Evolutionary conservation across 371 early-diverging fungal genomes (phyloP).

Genomic region (Chytridium lagenaria): DNA sequence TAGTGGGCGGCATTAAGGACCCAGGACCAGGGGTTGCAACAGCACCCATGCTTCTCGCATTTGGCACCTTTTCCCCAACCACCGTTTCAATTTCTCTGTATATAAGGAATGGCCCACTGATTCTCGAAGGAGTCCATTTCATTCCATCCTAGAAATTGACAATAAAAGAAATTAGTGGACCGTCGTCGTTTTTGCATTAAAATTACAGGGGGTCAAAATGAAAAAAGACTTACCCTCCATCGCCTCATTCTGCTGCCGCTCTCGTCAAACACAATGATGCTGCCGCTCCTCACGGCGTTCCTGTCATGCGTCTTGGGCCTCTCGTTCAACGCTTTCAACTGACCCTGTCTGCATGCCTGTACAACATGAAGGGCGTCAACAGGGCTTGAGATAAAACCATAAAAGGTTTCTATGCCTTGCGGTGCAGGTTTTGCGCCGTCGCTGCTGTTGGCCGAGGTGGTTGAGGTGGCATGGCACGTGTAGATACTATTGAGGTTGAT

Average conservation of each 20-base stretch:
- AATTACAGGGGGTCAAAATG: neutral
- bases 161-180: too few species aligned
- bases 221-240: conserved; percentile 22
- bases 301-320: conserved; percentile 2
- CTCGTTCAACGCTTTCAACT: neutral
- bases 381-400: conserved; percentile 77
- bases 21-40: neutral
- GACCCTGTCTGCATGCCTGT: conserved; percentile 75
- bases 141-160: conserved; percentile 10
- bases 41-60: neutral
- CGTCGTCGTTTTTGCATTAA: too few species aligned
- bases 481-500: neutral
- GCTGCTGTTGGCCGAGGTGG: neutral
- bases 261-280: conserved; percentile 23
- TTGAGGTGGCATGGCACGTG: neutral
- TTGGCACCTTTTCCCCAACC: too few species aligned
- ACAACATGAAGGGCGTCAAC: conserved; percentile 83
- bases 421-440: neutral
- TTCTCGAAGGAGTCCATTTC: conserved; percentile 21
- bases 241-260: conserved; percentile 15
- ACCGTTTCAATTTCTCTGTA: too few species aligned
- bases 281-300: conserved; percentile 8
- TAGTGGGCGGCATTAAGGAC: neutral
- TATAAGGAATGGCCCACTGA: conserved; percentile 20
- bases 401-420: conserved; percentile 56